Evolutionary conservation across 179 eudicot genomes (phyloP), one percentile per base, ranked within the genome.

Genomic region (Amaranthus tricolor): DNA sequence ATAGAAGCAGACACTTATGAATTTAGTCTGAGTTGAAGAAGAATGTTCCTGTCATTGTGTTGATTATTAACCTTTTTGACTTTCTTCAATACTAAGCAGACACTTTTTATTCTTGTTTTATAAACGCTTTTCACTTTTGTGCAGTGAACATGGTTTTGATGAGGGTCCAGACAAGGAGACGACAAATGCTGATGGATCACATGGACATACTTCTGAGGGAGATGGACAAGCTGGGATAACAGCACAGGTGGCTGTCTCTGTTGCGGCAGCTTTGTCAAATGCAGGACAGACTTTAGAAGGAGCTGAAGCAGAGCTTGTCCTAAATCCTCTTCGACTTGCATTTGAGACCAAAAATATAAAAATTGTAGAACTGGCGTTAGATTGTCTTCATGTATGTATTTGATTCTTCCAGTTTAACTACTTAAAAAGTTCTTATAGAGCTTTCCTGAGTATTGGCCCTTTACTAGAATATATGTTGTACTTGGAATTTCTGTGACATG

Each of bases 321-420:
- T 95, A 72, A 91, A 83, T 75, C 97, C 96, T 20, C 90, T 95
- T 40, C 88, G 92, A 71, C 90, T 95, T 79, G 97, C 99, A 15
- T 93, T 93, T 80, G 97, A 95, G 86, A 90, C 99, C 31, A 95
- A 90, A 84, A 90, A 89, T 78, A 76, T 80, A 11, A 95, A 93
- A 87, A 78, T 95, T 68, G 62, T 88, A 64, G 99, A 95, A 85
- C 85, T 84, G 74, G 97, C 95, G 31, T 81, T 95, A 85, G 99
- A 95, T 85, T 95, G 99, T 84, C 91, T 95, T 80, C 99, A 95
- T 82, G 99, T 95, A 89, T 64, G 97, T 76, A 72, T 62, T 77
- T 74, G 70, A 43, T 62, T 73, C 56, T 76, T 45, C 24, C 10
- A 15, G 24, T 50, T 74, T 56, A 75, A 57, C 24, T 53, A 10